Evolutionary conservation across 495 filamentous ascomycete species (phyloP).

Genomic region (Penicillium silybi): DNA sequence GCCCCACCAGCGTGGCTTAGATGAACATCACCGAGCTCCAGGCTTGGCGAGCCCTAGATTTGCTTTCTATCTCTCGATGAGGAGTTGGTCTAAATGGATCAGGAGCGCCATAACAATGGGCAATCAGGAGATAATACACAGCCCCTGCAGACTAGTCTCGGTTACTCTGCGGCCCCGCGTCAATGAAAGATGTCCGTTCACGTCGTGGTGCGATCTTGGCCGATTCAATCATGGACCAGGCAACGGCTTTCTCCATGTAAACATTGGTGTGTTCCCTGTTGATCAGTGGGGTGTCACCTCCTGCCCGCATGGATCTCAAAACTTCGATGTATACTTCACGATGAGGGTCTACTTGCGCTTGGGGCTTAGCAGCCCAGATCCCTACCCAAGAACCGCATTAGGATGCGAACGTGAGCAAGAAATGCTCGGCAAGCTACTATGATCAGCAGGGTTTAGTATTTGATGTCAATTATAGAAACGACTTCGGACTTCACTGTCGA

Average conservation of each 20-base stretch:
- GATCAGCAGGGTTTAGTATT: slow-evolving; percentile 7
- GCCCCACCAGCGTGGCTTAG: slow-evolving; percentile 21
- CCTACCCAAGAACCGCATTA: background rate
- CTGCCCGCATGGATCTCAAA: background rate
- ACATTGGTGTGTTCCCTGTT: slow-evolving; percentile 11
- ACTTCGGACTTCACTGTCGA: background rate
- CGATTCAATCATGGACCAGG: slow-evolving; percentile 7
- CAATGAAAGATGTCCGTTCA: background rate
- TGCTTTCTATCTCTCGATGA: background rate
- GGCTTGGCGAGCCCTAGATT: background rate
- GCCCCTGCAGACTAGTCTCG: background rate
- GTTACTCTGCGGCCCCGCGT: background rate
- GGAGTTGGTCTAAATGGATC: no score
- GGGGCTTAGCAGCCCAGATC: slow-evolving; percentile 8
- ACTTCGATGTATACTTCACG: slow-evolving; percentile 3
- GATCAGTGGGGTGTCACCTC: slow-evolving; percentile 1
- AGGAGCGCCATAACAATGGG: background rate
- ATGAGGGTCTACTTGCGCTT: background rate
- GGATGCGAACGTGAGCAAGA: background rate
- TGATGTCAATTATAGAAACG: slow-evolving; percentile 15
- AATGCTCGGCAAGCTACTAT: background rate
- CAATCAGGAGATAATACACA: background rate
- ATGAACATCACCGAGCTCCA: slow-evolving; percentile 2
- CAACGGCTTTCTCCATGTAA: slow-evolving; percentile 16
- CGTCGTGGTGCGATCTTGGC: slow-evolving; percentile 15